A percentile compares a stretch with the other conserved stretches of the same genome.
Conservation (phyloP, 2,329 filamentous ascomycete species). For the Stagonosporopsis chrysanthemi region DNA sequence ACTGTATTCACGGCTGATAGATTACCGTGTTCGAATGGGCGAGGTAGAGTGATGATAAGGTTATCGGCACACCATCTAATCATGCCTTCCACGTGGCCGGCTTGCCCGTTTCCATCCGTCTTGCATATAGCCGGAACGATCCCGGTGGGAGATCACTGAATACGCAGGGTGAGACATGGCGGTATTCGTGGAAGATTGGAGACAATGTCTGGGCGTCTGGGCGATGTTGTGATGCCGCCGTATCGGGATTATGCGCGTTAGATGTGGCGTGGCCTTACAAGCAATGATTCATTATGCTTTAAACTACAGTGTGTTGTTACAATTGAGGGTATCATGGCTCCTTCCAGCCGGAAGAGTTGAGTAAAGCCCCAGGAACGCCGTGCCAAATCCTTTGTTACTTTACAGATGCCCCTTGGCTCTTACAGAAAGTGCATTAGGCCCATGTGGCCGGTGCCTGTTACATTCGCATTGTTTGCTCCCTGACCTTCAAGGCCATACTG, state of each 20-base stretch:
- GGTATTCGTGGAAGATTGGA: constrained; percentile 11
- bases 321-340: constrained; percentile 15
- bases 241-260: background rate
- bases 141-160: background rate
- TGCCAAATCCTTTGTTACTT: background rate
- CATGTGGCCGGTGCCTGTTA: constrained; percentile 8
- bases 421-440: constrained; percentile 18
- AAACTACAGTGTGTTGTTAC: constrained; percentile 9
- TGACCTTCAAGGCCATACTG: constrained; percentile 56
- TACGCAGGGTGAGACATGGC: background rate
- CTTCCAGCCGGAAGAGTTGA: constrained; percentile 5
- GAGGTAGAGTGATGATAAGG: constrained; percentile 34
- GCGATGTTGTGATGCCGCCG: background rate
- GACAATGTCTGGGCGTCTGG: constrained; percentile 7
- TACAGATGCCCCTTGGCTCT: background rate
- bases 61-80: constrained; percentile 32
- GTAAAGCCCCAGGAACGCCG: constrained; percentile 2
- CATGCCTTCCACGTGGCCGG: constrained; percentile 19
- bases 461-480: background rate
- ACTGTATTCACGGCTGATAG: background rate
- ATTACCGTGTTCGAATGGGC: background rate
- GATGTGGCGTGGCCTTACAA: background rate
- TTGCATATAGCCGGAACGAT: constrained; percentile 22
- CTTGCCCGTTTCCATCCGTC: constrained; percentile 2
- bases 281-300: background rate